phyloP scores from a whole-genome alignment of 2,329 filamentous ascomycete genomes.

The Endocalyx cinctus region DNA sequence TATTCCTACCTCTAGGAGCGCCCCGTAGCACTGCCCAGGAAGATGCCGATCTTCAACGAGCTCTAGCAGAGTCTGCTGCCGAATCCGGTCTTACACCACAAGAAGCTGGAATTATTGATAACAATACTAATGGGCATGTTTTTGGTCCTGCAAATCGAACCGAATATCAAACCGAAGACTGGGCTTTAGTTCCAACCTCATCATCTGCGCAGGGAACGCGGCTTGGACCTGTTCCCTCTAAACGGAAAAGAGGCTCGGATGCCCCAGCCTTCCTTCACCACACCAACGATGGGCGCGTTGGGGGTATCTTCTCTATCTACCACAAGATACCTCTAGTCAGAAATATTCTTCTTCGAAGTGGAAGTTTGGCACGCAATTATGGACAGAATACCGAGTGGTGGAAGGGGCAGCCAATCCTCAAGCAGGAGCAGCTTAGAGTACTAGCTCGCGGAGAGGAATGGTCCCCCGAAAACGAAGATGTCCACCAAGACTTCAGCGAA shows the following conservation, averaged over 20 bases:
- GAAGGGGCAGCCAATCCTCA: conserved; percentile 50
- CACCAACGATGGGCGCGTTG: conserved; percentile 39
- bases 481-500: conserved; percentile 39
- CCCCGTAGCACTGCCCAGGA: conserved; percentile 38
- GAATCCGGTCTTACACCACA: conserved; percentile 47
- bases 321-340: conserved; percentile 56
- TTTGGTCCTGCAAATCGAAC: conserved; percentile 57
- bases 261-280: conserved; percentile 49
- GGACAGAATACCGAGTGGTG: conserved; percentile 58
- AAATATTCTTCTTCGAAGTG: conserved; percentile 47
- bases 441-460: conserved; percentile 26
- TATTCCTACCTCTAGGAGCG: conserved; percentile 34
- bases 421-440: conserved; percentile 31
- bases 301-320: conserved; percentile 52
- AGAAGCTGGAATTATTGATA: conserved; percentile 45
- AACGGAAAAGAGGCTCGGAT: conserved; percentile 36
- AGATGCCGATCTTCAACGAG: conserved; percentile 53
- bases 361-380: conserved; percentile 40
- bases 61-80: conserved; percentile 50
- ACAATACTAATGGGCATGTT: conserved; percentile 34
- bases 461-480: conserved; percentile 27
- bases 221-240: conserved; percentile 37
- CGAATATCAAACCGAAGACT: conserved; percentile 51
- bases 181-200: conserved; percentile 52
- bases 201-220: conserved; percentile 20